These are phyloP conservation scores for Angomonas desouzai DNA, from an alignment of 208 protist genomes.

Conservation along the genomic window DNA sequence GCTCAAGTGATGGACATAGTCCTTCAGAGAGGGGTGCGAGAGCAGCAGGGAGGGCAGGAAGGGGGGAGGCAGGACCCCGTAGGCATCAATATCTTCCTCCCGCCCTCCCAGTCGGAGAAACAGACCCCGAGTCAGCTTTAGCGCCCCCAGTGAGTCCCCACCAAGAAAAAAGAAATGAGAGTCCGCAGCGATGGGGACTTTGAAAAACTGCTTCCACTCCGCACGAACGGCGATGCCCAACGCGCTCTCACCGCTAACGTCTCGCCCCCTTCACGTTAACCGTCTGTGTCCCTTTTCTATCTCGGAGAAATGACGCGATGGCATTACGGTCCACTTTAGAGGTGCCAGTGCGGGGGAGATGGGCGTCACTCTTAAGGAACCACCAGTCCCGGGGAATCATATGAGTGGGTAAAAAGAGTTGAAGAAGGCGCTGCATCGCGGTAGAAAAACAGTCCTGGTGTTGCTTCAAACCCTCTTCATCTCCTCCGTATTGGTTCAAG, in stretches of 20 bases:
- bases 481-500: constrained; percentile 1
- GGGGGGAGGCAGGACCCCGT: constrained; percentile 35
- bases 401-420: constrained; percentile 26
- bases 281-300: neutral
- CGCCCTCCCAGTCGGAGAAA: constrained; percentile 31
- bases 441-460: neutral
- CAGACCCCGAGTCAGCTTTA: constrained; percentile 46
- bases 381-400: constrained; percentile 37
- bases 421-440: constrained; percentile 27
- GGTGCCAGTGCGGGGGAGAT: constrained; percentile 35
- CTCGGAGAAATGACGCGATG: constrained; percentile 9
- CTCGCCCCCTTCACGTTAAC: neutral
- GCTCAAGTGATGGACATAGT: constrained; percentile 33
- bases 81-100: constrained; percentile 41
- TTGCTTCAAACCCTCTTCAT: neutral
- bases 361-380: constrained; percentile 12
- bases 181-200: constrained; percentile 18
- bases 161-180: constrained; percentile 56
- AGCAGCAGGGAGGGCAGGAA: constrained; percentile 48
- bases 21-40: constrained; percentile 28
- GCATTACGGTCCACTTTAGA: constrained; percentile 36
- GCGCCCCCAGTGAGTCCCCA: constrained; percentile 60
- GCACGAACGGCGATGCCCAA: constrained; percentile 16
- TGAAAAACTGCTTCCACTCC: constrained; percentile 28
- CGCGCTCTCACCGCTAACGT: neutral